Evolutionary conservation across 352 stramenopile genomes (phyloP).

Genomic region (Pythium apleroticum): DNA sequence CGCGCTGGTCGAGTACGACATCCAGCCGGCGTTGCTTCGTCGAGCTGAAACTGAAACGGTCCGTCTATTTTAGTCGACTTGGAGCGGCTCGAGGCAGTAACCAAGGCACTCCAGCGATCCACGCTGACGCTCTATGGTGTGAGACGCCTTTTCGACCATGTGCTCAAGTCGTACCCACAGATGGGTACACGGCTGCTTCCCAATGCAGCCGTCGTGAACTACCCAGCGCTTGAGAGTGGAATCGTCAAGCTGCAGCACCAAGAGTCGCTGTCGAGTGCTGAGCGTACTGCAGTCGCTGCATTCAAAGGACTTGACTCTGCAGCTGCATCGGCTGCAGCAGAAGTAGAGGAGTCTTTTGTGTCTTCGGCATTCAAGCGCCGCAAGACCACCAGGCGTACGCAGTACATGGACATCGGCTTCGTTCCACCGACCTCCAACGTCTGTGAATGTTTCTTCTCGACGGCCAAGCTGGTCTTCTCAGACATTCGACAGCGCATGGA

Average conservation of each 20-base stretch:
- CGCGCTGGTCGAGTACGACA: too few relatives aligned
- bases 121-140: not conserved
- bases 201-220: not conserved
- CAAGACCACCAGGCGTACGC: not conserved
- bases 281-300: not conserved
- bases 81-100: not conserved
- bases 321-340: too few relatives aligned
- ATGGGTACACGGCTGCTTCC: not conserved
- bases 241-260: not conserved
- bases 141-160: not conserved
- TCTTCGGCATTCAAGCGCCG: constrained; percentile 12
- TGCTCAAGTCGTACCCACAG: not conserved
- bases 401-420: not conserved
- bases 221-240: not conserved
- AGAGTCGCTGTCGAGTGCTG: not conserved
- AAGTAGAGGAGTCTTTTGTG: constrained; percentile 15
- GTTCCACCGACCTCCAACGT: constrained; percentile 14
- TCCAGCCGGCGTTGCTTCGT: too few relatives aligned
- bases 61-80: too few relatives aligned
- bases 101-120: not conserved
- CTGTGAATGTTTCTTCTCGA: constrained; percentile 23
- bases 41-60: too few relatives aligned
- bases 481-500: constrained; percentile 23
- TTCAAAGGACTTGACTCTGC: too few relatives aligned
- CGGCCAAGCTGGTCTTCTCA: constrained; percentile 9